phyloP scores from a whole-genome alignment of 257 asterid genomes.

The Ilex aquifolium region DNA sequence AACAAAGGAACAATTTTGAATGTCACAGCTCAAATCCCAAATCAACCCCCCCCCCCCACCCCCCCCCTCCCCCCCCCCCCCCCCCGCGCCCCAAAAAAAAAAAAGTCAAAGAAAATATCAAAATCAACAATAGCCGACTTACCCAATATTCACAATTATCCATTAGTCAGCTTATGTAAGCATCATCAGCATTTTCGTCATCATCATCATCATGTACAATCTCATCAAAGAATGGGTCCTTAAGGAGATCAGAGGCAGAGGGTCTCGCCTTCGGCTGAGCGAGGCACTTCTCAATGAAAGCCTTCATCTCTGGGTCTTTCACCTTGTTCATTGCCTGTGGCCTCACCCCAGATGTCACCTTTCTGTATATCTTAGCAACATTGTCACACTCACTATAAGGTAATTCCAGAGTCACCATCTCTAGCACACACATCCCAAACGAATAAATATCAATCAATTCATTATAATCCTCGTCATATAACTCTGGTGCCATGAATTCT shows the following conservation, averaged over 20 bases:
- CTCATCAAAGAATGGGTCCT: slow-evolving; percentile 13
- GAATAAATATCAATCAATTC: slow-evolving; percentile 57
- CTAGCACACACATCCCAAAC: slow-evolving; percentile 58
- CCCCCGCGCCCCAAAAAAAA: too few relatives aligned
- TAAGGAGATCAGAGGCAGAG: slow-evolving; percentile 7
- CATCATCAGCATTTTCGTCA: background rate
- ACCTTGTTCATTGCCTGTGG: slow-evolving; percentile 14
- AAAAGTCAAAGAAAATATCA: too few relatives aligned
- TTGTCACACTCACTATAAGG: slow-evolving; percentile 58
- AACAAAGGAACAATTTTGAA: too few relatives aligned
- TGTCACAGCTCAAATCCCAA: too few relatives aligned
- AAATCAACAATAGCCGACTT: too few relatives aligned
- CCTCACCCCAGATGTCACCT: slow-evolving; percentile 32
- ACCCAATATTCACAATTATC: background rate
- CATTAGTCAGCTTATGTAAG: background rate
- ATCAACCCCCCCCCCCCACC: too few relatives aligned
- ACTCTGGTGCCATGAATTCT: slow-evolving; percentile 62
- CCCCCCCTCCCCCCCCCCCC: too few relatives aligned
- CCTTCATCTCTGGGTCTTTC: slow-evolving; percentile 13
- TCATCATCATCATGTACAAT: slow-evolving; percentile 3
- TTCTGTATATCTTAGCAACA: slow-evolving; percentile 58
- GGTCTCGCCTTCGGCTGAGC: slow-evolving; percentile 13
- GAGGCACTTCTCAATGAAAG: slow-evolving; percentile 12
- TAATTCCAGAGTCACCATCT: slow-evolving; percentile 52
- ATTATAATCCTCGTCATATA: slow-evolving; percentile 49